A percentile compares a stretch with the other conserved stretches of the same genome.
phyloP scores from a whole-genome alignment of 2,329 filamentous ascomycete genomes.

The Exophiala bonariae region DNA sequence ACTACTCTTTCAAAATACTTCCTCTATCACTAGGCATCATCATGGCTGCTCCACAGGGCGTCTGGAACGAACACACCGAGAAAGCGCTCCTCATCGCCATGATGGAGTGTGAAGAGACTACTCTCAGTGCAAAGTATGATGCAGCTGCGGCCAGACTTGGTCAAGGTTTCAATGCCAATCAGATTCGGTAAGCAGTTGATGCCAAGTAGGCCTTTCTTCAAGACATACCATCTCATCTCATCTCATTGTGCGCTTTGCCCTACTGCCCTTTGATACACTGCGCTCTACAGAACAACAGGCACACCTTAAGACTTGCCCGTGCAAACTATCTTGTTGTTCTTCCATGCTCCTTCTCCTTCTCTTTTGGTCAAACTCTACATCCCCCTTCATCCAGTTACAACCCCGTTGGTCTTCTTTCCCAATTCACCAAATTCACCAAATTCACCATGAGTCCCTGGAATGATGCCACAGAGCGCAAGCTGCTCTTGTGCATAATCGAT shows the following conservation, averaged over 20 bases:
- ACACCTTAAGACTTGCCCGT: too few species aligned
- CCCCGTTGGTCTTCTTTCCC: neutral
- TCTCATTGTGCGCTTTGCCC: too few species aligned
- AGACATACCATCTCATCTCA: too few species aligned
- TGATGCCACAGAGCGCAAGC: conserved; percentile 17
- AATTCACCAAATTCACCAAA: neutral
- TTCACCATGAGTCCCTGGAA: conserved; percentile 18
- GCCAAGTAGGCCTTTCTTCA: too few species aligned
- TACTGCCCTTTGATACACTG: too few species aligned
- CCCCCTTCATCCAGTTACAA: too few species aligned
- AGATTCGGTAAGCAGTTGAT: conserved; percentile 11
- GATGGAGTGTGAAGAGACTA: conserved; percentile 12
- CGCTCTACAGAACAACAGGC: too few species aligned
- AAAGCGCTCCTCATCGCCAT: conserved; percentile 16
- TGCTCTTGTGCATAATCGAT: conserved; percentile 23
- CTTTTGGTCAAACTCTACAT: too few species aligned
- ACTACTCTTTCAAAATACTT: too few species aligned
- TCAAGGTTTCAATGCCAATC: conserved; percentile 9
- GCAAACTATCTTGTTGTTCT: too few species aligned
- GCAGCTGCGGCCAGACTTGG: conserved; percentile 11
- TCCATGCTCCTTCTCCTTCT: too few species aligned
- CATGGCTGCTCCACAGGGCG: conserved; percentile 9
- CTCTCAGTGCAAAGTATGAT: conserved; percentile 12
- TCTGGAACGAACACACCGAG: conserved; percentile 17
- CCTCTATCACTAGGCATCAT: too few species aligned